Percentiles rank a stretch among this genome's conserved stretches.
Conservation (phyloP, 75 land plant genomes). For the Selaginella moellendorffii region DNA sequence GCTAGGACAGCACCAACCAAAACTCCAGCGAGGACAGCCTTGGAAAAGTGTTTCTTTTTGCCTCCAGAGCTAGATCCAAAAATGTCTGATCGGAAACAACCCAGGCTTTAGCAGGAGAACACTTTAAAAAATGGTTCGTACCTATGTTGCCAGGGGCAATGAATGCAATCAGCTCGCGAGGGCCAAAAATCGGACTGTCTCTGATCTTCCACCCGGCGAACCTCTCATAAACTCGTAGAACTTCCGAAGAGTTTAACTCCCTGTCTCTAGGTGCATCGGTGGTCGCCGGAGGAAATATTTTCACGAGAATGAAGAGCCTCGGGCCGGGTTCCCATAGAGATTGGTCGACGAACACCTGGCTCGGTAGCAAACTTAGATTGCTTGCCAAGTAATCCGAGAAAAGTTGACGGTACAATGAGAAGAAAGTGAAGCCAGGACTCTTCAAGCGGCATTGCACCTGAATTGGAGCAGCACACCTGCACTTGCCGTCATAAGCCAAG, state of each 20-base stretch:
- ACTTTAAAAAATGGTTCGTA: too few species aligned
- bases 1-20: too few species aligned
- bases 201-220: constrained; percentile 48
- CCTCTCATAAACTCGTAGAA: constrained; percentile 27
- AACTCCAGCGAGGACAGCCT: too few species aligned
- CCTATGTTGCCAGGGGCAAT: too few species aligned
- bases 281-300: constrained; percentile 34
- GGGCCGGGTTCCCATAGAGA: constrained; percentile 63
- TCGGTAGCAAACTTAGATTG: constrained; percentile 24
- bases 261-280: not conserved
- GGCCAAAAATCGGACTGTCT: constrained; percentile 48
- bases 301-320: constrained; percentile 51
- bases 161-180: constrained; percentile 69
- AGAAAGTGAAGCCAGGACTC: not conserved
- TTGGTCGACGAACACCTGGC: constrained; percentile 40
- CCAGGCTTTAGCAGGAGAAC: too few species aligned
- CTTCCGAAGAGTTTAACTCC: constrained; percentile 52
- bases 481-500: not conserved
- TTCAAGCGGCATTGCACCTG: not conserved
- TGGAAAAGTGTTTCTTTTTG: too few species aligned
- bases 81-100: too few species aligned
- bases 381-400: not conserved
- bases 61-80: too few species aligned
- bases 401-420: not conserved
- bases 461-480: not conserved